phyloP scores from a whole-genome alignment of 2,329 filamentous ascomycete genomes.

The Trichoderma brevicompactum region DNA sequence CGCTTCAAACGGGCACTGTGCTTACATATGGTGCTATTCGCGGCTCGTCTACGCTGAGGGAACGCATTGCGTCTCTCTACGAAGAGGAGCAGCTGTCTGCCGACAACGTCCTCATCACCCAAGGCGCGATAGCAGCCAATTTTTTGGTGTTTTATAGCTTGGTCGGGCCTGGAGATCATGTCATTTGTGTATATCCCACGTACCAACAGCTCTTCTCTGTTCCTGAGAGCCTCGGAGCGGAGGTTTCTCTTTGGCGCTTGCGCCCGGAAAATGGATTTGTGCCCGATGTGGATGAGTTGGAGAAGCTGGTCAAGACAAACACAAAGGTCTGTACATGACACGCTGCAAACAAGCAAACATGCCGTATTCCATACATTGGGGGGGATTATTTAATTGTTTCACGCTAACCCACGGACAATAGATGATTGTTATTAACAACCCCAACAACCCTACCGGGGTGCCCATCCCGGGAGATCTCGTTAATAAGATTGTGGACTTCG shows the following conservation, averaged over 20 bases:
- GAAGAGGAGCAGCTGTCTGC: slow-evolving; percentile 52
- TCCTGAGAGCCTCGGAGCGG: slow-evolving; percentile 73
- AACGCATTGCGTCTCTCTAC: slow-evolving; percentile 68
- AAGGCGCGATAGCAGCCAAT: slow-evolving; percentile 84
- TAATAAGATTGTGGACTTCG: slow-evolving; percentile 64
- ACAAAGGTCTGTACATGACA: slow-evolving; percentile 66
- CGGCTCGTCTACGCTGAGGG: slow-evolving; percentile 66
- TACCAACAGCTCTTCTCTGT: slow-evolving; percentile 84
- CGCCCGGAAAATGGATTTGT: slow-evolving; percentile 67
- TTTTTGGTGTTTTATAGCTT: slow-evolving; percentile 77
- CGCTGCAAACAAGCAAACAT: background rate
- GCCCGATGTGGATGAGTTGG: slow-evolving; percentile 68
- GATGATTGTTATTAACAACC: slow-evolving; percentile 66
- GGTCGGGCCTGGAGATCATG: slow-evolving; percentile 75
- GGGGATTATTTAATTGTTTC: background rate
- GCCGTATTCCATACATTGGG: background rate
- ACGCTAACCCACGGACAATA: slow-evolving; percentile 62
- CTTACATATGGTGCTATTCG: slow-evolving; percentile 76
- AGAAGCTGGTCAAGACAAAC: slow-evolving; percentile 65
- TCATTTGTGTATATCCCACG: slow-evolving; percentile 84
- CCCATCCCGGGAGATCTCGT: slow-evolving; percentile 67
- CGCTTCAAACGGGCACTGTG: slow-evolving; percentile 56
- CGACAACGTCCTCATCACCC: slow-evolving; percentile 74
- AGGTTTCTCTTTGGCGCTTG: slow-evolving; percentile 77
- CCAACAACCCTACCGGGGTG: slow-evolving; percentile 81